These are phyloP conservation scores for Thermothielavioides terrestris DNA, from an alignment of 495 filamentous ascomycete species.

Conservation along the genomic window DNA sequence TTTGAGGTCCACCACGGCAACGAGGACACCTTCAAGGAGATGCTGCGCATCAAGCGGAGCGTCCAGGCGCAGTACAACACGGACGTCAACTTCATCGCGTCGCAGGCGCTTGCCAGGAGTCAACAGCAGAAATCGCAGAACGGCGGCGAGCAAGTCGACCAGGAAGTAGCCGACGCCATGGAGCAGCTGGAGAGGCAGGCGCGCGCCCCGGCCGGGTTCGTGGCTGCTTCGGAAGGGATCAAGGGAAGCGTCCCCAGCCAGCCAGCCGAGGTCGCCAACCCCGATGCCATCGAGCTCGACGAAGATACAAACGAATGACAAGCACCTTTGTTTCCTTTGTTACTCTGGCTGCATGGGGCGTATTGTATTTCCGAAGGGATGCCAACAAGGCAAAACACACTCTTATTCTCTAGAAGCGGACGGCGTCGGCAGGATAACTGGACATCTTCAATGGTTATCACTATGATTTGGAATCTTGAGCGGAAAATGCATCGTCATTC, in stretches of 20 bases:
- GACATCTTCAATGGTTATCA: no score
- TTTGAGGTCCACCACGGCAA: conserved; percentile 98
- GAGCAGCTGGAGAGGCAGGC: conserved; percentile 82
- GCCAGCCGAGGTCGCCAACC: conserved; percentile 55
- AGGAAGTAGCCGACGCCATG: conserved; percentile 73
- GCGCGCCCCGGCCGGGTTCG: conserved; percentile 81
- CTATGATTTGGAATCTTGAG: no score
- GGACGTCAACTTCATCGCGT: conserved; percentile 97
- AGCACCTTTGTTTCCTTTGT: no score
- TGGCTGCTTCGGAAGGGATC: conserved; percentile 72
- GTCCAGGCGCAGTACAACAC: conserved; percentile 98
- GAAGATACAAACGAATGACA: conserved; percentile 44
- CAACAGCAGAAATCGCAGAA: conserved; percentile 49
- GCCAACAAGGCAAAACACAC: no score
- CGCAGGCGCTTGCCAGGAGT: conserved; percentile 79
- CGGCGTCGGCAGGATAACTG: no score
- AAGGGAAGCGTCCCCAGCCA: conserved; percentile 54
- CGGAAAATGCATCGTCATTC: no score
- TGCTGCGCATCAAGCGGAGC: conserved; percentile 94
- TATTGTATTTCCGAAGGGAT: no score
- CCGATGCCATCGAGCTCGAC: conserved; percentile 85
- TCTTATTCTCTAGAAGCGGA: not conserved
- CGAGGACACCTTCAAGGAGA: conserved; percentile 99
- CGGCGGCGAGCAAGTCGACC: conserved; percentile 34
- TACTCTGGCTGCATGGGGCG: not conserved